phyloP scores from a whole-genome alignment of 176 grass and related monocot species.

The Bothriochloa decipiens region DNA sequence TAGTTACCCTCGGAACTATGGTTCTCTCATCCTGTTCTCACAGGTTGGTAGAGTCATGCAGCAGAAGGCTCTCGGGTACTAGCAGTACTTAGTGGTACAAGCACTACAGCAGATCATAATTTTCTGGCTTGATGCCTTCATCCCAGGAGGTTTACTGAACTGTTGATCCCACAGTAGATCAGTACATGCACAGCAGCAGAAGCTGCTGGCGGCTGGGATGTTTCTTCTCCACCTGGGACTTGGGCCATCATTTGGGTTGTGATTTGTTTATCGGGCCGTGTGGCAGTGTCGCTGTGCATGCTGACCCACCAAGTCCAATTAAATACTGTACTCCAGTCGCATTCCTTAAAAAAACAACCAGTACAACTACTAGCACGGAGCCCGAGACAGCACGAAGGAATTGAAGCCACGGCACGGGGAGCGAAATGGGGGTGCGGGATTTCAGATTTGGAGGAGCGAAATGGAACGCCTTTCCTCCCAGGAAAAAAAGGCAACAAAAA shows the following conservation, averaged over 20 bases:
- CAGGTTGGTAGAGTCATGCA: not conserved
- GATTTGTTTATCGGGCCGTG: constrained; percentile 41
- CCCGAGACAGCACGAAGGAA: constrained; percentile 42
- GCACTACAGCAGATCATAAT: not conserved
- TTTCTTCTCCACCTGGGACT: constrained; percentile 26
- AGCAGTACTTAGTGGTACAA: not conserved
- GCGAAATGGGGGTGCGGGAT: constrained; percentile 19
- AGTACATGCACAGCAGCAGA: not conserved
- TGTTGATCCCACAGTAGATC: not conserved
- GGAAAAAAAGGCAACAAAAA: not conserved
- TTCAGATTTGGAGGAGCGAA: constrained; percentile 25
- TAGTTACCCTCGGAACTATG: constrained; percentile 24
- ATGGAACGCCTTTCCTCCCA: not conserved
- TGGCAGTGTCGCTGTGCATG: not conserved
- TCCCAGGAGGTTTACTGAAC: not conserved
- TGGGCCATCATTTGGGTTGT: constrained; percentile 45
- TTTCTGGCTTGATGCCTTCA: too few species aligned
- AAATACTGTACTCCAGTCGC: not conserved
- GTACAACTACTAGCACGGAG: constrained; percentile 3
- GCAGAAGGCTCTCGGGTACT: not conserved
- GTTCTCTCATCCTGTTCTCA: not conserved
- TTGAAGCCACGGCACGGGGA: constrained; percentile 22
- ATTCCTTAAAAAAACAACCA: constrained; percentile 26
- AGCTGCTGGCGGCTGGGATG: not conserved
- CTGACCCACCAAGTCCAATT: constrained; percentile 35